phyloP scores from a whole-genome alignment of 139 green algal species.

The Picochlorum sp. region DNA sequence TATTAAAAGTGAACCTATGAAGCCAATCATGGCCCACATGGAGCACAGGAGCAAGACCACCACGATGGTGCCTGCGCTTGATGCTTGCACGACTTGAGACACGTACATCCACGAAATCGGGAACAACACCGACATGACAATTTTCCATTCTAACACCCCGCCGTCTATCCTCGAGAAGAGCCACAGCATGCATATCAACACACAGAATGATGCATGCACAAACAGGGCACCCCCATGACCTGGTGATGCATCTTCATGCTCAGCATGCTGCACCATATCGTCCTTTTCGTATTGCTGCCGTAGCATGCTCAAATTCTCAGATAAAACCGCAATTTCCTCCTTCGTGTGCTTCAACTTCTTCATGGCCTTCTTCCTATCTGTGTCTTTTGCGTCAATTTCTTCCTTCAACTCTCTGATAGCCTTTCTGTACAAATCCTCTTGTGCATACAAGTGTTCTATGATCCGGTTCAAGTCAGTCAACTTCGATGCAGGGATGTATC shows the following conservation, averaged over 20 bases:
- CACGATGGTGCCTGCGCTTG: background rate
- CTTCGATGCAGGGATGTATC: constrained; percentile 6
- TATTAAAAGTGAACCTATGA: too few relatives aligned
- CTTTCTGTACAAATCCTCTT: constrained; percentile 17
- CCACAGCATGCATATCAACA: constrained; percentile 2
- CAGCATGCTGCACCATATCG: background rate
- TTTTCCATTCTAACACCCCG: constrained; percentile 11
- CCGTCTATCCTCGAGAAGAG: constrained; percentile 4
- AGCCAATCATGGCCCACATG: background rate
- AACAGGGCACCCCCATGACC: background rate
- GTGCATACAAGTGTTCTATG: constrained; percentile 16
- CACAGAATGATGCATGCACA: constrained; percentile 3
- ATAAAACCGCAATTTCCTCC: constrained; percentile 5
- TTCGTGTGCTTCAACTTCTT: constrained; percentile 3
- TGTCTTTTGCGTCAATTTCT: constrained; percentile 11
- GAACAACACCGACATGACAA: constrained; percentile 13
- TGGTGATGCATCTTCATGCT: background rate
- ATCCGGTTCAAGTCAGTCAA: constrained; percentile 13
- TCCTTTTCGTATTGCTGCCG: constrained; percentile 5
- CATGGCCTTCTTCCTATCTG: constrained; percentile 18
- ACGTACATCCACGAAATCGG: constrained; percentile 14
- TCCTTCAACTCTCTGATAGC: constrained; percentile 18
- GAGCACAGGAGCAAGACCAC: constrained; percentile 1
- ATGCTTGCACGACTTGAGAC: background rate
- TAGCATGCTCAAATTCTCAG: constrained; percentile 3